Base-by-base conservation (phyloP, 2,329 filamentous ascomycete species). In the Colletotrichum sp. region DNA sequence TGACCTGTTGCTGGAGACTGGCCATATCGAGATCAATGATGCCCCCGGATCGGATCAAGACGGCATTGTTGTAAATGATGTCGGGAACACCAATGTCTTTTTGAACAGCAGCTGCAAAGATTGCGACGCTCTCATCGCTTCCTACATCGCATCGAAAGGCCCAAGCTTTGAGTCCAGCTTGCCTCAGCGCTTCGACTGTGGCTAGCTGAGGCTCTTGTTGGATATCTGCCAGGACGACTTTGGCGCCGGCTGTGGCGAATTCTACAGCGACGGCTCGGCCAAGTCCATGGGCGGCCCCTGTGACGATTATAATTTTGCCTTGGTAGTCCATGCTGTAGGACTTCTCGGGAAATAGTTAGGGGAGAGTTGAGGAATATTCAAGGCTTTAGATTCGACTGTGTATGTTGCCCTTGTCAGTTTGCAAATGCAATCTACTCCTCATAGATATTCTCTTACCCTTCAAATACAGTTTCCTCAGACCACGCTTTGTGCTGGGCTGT, bases 351-450 rank as follows among this genome's bases (percentile, higher is more conserved):
- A 43, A 43, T 43, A 18, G 0, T 5, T 0, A 18, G 16, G 16
- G 36, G 16, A 43, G 39, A 43, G 0, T 43, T 43, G 18, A 43
- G 8, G 16, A 6, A 1, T 43, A n/a, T 43, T 43, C 2, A 6
- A 12, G 5, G 39, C 39, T 10, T 43, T n/a, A 18, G 2, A 43
- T 10, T 43, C 5, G 39, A 2, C 9, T 43, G 39, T 43, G 39
- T 43, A 5, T 39, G 39, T 43, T 43, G 5, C 16, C 9, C 2
- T 43, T 43, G 0, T 4, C 39, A 43, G 39, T 43, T 43, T 43
- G 2, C 18, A 2, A 43, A 6, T 10, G 18, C 0, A 1, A 9
- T 18, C 18, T 43, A 0, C 5, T n/a, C 0, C 8, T 3, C 5
- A 43, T 10, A n/a, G 5, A 43, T 43, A 3, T 43, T n/a, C 8